Evolutionary conservation across 164 flowering plant species (phyloP).

Genomic region (Umbellularia californica): DNA sequence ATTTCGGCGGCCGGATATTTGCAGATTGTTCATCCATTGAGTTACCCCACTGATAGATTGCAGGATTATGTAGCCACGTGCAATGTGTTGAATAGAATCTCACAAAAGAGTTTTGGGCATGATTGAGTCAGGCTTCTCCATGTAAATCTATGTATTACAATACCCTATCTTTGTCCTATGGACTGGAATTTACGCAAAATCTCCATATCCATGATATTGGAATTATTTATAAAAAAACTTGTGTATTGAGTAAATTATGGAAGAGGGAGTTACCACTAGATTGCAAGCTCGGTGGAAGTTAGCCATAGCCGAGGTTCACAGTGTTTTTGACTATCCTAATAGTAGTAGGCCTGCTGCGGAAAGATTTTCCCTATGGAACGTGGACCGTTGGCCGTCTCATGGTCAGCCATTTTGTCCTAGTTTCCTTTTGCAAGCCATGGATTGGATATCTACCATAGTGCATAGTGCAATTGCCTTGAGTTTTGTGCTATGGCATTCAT

Average conservation of each 20-base stretch:
- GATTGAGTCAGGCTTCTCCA: neutral
- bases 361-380: neutral
- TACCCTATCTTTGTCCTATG: no score
- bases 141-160: no score
- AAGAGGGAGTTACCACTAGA: neutral
- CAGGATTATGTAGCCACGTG: no score
- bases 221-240: no score
- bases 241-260: neutral
- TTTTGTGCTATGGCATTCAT: no score
- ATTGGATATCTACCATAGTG: neutral
- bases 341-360: no score
- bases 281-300: neutral
- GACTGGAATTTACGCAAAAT: neutral
- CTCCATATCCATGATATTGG: no score
- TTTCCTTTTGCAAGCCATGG: neutral
- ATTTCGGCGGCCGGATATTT: no score
- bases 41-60: neutral
- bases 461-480: neutral
- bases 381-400: neutral
- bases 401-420: neutral
- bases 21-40: neutral
- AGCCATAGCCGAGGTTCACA: neutral
- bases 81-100: neutral
- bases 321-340: neutral
- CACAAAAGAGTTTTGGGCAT: neutral